Conservation (phyloP, 2,329 filamentous ascomycete species). For the Lachnellula suecica region DNA sequence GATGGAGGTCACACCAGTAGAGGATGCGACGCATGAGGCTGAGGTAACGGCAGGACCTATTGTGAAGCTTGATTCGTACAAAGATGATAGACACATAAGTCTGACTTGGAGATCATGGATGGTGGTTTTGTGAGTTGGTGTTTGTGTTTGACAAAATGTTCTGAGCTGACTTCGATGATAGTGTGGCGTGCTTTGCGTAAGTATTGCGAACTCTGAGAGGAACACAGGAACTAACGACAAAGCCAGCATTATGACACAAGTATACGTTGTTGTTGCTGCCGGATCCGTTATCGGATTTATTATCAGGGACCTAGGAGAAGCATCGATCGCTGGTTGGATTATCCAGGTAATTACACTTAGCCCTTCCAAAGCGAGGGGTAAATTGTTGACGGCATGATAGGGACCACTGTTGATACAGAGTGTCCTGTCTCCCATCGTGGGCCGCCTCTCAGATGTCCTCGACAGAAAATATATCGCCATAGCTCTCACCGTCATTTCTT, state of each 20-base stretch:
- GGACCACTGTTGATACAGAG: constrained; percentile 57
- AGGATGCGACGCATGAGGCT: too few species aligned
- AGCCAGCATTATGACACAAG: constrained; percentile 48
- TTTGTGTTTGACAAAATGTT: constrained; percentile 35
- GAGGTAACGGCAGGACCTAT: constrained; percentile 8
- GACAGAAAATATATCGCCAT: constrained; percentile 54
- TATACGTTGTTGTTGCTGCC: constrained; percentile 55
- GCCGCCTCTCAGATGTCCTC: constrained; percentile 55
- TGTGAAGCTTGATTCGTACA: constrained; percentile 21
- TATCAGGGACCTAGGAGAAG: constrained; percentile 50
- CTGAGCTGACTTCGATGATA: constrained; percentile 17
- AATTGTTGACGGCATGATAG: constrained; percentile 30
- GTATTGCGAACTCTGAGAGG: constrained; percentile 12
- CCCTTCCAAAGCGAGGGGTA: background rate
- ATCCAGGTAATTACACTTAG: constrained; percentile 45
- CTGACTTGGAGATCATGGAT: constrained; percentile 56
- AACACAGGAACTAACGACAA: background rate
- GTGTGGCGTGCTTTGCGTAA: constrained; percentile 48
- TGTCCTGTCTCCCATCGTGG: constrained; percentile 54
- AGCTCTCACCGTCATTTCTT: constrained; percentile 51
- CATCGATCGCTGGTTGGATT: constrained; percentile 52
- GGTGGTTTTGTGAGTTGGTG: constrained; percentile 40
- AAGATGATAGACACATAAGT: constrained; percentile 41
- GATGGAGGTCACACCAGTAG: constrained; percentile 10
- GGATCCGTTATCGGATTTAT: constrained; percentile 57